Base-by-base conservation (phyloP, 805 yeast genomes). In the Candida ficus region DNA sequence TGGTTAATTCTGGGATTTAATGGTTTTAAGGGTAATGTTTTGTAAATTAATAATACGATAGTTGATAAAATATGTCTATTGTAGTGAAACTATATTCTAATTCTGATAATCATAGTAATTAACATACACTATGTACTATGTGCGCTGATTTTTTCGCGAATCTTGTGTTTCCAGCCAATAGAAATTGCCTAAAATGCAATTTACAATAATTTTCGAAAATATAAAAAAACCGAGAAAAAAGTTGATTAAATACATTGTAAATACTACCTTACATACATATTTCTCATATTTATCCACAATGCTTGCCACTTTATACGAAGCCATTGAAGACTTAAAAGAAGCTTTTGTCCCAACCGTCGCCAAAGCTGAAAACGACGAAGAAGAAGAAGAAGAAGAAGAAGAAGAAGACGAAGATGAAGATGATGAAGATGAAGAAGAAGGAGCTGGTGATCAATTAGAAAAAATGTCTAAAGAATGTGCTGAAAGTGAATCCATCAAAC, bases 301-400 rank as follows among this genome's bases (percentile, higher is more conserved):
- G 70, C 57, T 67, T 35, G 52, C 60, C 42, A 48, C 64, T 30
- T 54, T 67, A 42, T 56, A 64, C 44, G 69, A 64, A 45, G 65
- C 64, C 44, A 53, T 67, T 42, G 71, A 66, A 41, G 95, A 87
- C 66, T 68, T 88, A 59, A 82, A 84, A 68, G 95, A 87, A 61
- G 75, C 83, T 46, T 71, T 85, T 50, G 68, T 78, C 52, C 95
- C 96, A 61, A 74, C 85, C 54, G 74, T 74, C 42, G 95, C 95
- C 39, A 80, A 74, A 68, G 96, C 95, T 56, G 95, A 85, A 55
- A 68, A 61, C 46, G 65, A 60, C 37, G 58, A 52, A 45, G 50
- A 52, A 38, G 56, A 47, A 28, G 44, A 37, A 25, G 56, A 47
- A 22, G 56, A 55, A 38, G 67, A 62, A 42, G 59, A 58, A 35